A percentile compares a stretch with the other conserved stretches of the same genome.
These are phyloP conservation scores for Salix udensis DNA, from an alignment of 345 rosid genomes.

Conservation along the genomic window DNA sequence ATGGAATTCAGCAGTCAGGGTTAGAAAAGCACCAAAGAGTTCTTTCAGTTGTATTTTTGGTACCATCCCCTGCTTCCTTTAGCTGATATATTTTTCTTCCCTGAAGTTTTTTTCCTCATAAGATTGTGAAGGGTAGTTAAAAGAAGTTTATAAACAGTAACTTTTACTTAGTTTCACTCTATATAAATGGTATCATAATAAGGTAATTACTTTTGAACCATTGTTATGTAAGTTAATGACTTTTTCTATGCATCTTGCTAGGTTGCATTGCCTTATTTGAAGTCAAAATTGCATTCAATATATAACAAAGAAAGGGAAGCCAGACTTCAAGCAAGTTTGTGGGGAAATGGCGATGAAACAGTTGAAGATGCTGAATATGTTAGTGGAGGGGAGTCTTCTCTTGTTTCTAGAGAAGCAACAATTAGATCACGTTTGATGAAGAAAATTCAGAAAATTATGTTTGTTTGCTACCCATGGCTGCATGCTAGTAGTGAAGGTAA, in stretches of 20 bases:
- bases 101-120: neutral
- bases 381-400: constrained; percentile 41
- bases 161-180: neutral
- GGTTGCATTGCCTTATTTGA: constrained; percentile 93
- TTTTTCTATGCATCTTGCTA: constrained; percentile 27
- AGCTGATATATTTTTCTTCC: neutral
- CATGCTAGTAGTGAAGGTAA: constrained; percentile 96
- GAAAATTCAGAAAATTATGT: constrained; percentile 67
- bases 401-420: constrained; percentile 49
- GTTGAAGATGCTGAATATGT: constrained; percentile 50
- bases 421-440: constrained; percentile 50
- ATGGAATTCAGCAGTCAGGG: constrained; percentile 60
- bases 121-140: neutral
- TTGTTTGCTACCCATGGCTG: constrained; percentile 81
- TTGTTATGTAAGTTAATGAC: constrained; percentile 12
- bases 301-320: constrained; percentile 97
- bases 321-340: constrained; percentile 84
- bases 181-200: neutral
- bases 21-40: constrained; percentile 74
- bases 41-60: constrained; percentile 93
- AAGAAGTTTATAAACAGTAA: neutral
- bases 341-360: constrained; percentile 79
- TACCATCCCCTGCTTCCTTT: constrained; percentile 30
- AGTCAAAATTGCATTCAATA: constrained; percentile 75
- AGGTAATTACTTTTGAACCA: neutral